Percentiles rank a stretch among this genome's conserved stretches.
phyloP scores from a whole-genome alignment of 257 asterid genomes.

The Coffea eugenioides region DNA sequence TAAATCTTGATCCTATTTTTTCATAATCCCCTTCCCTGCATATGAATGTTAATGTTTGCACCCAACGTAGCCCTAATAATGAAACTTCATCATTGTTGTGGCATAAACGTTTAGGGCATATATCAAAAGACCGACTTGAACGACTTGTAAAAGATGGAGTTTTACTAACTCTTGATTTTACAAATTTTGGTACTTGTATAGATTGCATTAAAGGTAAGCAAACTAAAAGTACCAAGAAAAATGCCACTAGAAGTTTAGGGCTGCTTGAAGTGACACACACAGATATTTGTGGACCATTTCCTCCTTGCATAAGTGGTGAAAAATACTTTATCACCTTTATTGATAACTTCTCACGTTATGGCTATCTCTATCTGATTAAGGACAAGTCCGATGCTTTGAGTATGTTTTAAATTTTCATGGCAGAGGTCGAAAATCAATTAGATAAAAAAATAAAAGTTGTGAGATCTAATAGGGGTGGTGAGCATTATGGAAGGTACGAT shows the following conservation, averaged over 20 bases:
- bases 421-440: too few relatives aligned
- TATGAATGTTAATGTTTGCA: background rate
- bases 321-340: slow-evolving; percentile 6
- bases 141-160: slow-evolving; percentile 6
- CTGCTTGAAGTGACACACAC: background rate
- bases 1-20: background rate
- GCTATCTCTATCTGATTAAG: background rate
- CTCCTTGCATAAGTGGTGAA: background rate
- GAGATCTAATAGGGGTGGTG: too few relatives aligned
- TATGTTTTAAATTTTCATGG: too few relatives aligned
- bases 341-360: slow-evolving; percentile 6
- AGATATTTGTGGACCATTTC: background rate
- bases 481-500: too few relatives aligned
- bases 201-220: background rate
- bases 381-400: background rate
- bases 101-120: background rate
- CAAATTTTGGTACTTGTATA: background rate
- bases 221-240: background rate
- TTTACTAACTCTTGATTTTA: background rate
- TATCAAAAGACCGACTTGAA: background rate
- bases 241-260: background rate
- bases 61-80: background rate
- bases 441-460: too few relatives aligned
- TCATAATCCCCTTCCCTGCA: background rate
- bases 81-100: background rate